Evolutionary conservation across 202 grass and related monocot species (phyloP).

Genomic region (Eragrostis tef): DNA sequence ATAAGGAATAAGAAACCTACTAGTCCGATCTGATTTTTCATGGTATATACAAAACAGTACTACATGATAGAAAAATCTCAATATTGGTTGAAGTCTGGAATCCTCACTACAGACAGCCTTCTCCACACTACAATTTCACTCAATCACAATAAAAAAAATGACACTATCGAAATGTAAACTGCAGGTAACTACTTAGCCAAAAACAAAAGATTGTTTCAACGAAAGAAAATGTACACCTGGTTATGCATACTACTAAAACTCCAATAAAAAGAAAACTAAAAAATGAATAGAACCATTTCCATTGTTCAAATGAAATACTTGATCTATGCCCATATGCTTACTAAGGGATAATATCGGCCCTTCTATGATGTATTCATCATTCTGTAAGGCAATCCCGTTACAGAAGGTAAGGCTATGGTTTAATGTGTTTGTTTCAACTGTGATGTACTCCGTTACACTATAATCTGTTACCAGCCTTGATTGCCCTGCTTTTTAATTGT

Average conservation of each 20-base stretch:
- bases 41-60: conserved; percentile 17
- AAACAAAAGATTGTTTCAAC: neutral
- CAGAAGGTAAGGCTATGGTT: neutral
- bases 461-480: neutral
- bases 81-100: conserved; percentile 12
- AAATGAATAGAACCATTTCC: neutral
- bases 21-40: neutral
- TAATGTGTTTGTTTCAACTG: neutral
- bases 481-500: too few relatives aligned
- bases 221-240: conserved; percentile 16
- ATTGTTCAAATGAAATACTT: conserved; percentile 24
- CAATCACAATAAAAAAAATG: neutral
- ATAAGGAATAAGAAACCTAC: neutral
- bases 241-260: conserved; percentile 2
- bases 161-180: conserved; percentile 7
- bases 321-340: conserved; percentile 30
- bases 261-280: conserved; percentile 23
- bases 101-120: conserved; percentile 4
- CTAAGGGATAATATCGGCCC: conserved; percentile 8
- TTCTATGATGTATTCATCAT: neutral
- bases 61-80: neutral
- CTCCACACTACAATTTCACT: conserved; percentile 7
- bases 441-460: neutral
- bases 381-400: too few relatives aligned
- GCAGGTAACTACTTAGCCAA: conserved; percentile 25